Base-by-base conservation (phyloP, 2,329 filamentous ascomycete species). In the Sporothrix protearum region DNA sequence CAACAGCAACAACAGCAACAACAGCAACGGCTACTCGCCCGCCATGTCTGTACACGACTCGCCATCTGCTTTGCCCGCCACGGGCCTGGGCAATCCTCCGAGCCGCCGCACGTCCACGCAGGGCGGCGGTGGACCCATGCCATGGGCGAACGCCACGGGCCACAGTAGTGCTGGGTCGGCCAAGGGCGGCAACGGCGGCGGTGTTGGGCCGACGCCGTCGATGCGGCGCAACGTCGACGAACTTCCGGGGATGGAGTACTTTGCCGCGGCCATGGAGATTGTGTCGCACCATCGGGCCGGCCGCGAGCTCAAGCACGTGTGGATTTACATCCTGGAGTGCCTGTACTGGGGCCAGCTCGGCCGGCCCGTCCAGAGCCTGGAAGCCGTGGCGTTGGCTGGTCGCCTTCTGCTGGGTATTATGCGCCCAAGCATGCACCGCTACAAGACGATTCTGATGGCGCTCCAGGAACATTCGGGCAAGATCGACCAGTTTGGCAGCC, bases 161-260 rank as follows among this genome's bases (percentile, higher is more conserved):
- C 63, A 49, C 9, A 59, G 51, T n/a, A 53, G 53, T n/a, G 49
- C 66, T 6, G 66, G 47, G 2, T 53, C 47, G 19, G 66, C 30
- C n/a, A 68, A 55, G 33, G 69, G 69, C 2, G 61, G 59, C 1
- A 25, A 55, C 14, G 39, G 51, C 14, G 22, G 47, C 22, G n/a
- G n/a, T 22, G 45, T 64, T 14, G n/a, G 45, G 59, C n/a, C 57
- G n/a, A 28, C 28, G 16, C 1, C 30, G 7, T 42, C 67, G 16
- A 57, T 45, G 57, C 67, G 78, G 74, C 75, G 87, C 76, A 97
- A 97, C 77, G 85, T 96, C 68, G 94, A 98, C 76, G 86, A 92
- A 7, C 92, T 97, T 73, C 95, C 96, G 0, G 96, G 96, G 0
- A 83, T 98, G 72, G 91, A 94, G 39, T 97, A 97, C 78, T 97